phyloP scores from a whole-genome alignment of 1,284 basidiomycete genomes.

The Ustilago bromivora region DNA sequence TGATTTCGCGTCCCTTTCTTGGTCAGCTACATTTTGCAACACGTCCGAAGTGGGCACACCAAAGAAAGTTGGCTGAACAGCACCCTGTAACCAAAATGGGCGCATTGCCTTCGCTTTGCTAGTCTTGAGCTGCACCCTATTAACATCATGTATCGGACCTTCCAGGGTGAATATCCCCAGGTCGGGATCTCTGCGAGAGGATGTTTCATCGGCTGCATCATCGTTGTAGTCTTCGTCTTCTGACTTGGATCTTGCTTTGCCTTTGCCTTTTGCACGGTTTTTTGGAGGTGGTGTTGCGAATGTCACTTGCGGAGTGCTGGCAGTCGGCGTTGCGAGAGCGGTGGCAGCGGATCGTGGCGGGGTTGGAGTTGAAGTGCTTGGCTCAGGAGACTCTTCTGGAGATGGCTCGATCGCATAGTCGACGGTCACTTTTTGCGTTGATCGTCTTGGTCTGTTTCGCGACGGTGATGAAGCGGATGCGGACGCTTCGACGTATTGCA shows the following conservation, averaged over 20 bases:
- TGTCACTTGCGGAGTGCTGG: background rate
- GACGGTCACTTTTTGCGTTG: background rate
- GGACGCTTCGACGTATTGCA: background rate
- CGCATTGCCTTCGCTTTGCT: slow-evolving; percentile 26
- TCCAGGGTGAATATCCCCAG: slow-evolving; percentile 22
- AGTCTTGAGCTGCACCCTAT: slow-evolving; percentile 20
- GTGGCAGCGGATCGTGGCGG: background rate
- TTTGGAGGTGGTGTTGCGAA: background rate
- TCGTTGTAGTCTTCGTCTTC: slow-evolving; percentile 15
- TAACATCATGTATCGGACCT: slow-evolving; percentile 17
- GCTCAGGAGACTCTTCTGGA: background rate
- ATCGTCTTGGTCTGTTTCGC: background rate
- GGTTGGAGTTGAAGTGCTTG: background rate
- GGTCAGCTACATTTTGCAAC: background rate
- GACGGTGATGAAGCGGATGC: background rate
- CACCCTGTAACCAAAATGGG: slow-evolving; percentile 34
- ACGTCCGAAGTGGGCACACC: slow-evolving; percentile 17
- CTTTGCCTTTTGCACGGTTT: slow-evolving; percentile 20
- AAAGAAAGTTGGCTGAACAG: slow-evolving; percentile 26
- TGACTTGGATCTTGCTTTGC: slow-evolving; percentile 14
- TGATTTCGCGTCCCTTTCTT: slow-evolving; percentile 10
- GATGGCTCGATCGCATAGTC: background rate
- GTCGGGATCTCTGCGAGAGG: slow-evolving; percentile 18
- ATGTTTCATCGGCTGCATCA: slow-evolving; percentile 8
- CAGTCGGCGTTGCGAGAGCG: background rate